Evolutionary conservation across 1,284 basidiomycete genomes (phyloP).

Genomic region (Rhodotorula sp.): DNA sequence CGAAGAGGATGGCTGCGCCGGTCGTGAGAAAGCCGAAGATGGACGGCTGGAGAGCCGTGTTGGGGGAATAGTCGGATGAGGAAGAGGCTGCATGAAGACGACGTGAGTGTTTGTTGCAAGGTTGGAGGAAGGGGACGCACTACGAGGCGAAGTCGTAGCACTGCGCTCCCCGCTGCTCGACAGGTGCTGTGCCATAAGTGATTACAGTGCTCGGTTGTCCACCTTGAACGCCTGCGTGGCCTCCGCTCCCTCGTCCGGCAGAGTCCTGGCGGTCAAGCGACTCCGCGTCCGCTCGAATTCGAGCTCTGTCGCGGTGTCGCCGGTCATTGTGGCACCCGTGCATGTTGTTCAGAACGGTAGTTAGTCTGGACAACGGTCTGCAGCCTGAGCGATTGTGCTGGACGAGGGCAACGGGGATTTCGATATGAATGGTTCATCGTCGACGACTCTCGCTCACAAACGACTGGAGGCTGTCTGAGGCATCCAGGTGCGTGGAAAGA

Average conservation of each 20-base stretch:
- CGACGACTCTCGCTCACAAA: not conserved
- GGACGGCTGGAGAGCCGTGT: constrained; percentile 57
- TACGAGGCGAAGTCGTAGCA: constrained; percentile 18
- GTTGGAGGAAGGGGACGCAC: constrained; percentile 39
- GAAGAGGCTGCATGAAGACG: constrained; percentile 52
- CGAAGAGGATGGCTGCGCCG: constrained; percentile 49
- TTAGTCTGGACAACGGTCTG: too few relatives aligned
- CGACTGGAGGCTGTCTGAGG: too few relatives aligned
- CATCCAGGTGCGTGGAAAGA: not conserved
- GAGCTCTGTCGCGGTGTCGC: not conserved
- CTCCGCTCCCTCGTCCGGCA: not conserved
- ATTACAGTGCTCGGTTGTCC: constrained; percentile 22
- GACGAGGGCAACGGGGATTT: too few relatives aligned
- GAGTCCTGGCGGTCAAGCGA: not conserved
- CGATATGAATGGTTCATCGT: too few relatives aligned
- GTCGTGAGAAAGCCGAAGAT: constrained; percentile 56
- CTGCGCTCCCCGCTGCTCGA: constrained; percentile 21
- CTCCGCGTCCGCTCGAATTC: not conserved
- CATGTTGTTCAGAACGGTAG: too few relatives aligned
- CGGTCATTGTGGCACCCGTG: not conserved
- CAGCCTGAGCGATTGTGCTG: too few relatives aligned
- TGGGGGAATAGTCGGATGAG: constrained; percentile 56
- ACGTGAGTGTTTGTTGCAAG: constrained; percentile 48
- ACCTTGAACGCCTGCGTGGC: not conserved
- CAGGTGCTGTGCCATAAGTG: constrained; percentile 33